Evolutionary conservation across 2,329 filamentous ascomycete species (phyloP).

Genomic region (Aspergillus sojae): DNA sequence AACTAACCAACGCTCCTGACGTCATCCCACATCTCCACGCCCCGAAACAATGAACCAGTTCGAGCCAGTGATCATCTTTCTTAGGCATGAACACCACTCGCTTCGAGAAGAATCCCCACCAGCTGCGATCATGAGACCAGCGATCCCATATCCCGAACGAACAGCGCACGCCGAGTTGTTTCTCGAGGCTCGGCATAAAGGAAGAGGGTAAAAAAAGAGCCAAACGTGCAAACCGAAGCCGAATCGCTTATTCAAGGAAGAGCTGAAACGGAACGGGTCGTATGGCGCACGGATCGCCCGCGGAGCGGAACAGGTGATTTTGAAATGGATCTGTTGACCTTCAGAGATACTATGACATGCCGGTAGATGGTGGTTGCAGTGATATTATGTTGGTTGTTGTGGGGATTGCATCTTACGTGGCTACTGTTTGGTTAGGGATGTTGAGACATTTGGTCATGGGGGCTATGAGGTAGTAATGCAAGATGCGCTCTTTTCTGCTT

Average conservation of each 20-base stretch:
- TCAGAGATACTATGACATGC: not conserved
- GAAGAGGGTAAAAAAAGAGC: not conserved
- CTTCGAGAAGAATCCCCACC: not conserved
- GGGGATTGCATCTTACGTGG: not conserved
- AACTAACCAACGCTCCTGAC: not conserved
- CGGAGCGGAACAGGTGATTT: not conserved
- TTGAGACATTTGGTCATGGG: not conserved
- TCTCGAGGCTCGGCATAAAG: not conserved
- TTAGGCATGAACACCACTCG: not conserved
- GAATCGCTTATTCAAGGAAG: not conserved
- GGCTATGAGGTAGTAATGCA: not conserved
- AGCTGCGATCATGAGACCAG: not conserved
- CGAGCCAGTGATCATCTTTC: not conserved
- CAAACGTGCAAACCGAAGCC: not conserved
- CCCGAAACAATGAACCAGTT: not conserved
- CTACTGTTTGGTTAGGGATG: not conserved
- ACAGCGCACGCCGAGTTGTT: not conserved
- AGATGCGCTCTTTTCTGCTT: not conserved
- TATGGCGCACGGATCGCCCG: not conserved
- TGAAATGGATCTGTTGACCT: slow-evolving; percentile 1
- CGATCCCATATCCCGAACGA: not conserved
- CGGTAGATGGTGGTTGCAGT: not conserved
- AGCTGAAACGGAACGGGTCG: not conserved
- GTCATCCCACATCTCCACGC: not conserved
- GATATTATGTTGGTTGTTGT: not conserved